Conservation (phyloP, 1,284 basidiomycete species). For the Apiotrichum mycotoxinovorans region DNA sequence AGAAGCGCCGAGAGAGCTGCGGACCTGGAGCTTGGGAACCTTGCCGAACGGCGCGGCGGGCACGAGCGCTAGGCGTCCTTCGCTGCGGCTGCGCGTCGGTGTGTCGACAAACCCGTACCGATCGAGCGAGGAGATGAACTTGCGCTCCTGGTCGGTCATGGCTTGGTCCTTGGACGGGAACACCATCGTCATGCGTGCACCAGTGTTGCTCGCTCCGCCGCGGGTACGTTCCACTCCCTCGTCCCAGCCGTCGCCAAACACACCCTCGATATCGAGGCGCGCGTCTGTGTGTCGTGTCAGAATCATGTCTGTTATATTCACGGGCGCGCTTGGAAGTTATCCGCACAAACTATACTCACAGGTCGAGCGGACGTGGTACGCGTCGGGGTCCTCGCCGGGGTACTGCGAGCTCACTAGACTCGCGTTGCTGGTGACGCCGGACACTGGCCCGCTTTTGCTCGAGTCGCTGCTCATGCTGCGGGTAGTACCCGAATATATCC, state of each 20-base stretch:
- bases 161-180: constrained; percentile 50
- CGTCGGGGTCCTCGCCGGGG: constrained; percentile 69
- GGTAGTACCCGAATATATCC: constrained; percentile 5
- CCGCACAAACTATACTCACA: constrained; percentile 45
- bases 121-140: constrained; percentile 61
- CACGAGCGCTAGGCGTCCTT: constrained; percentile 70
- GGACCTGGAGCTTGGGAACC: constrained; percentile 55
- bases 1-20: background rate
- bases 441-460: background rate
- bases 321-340: background rate
- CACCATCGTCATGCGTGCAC: constrained; percentile 53
- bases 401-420: constrained; percentile 31
- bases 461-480: background rate
- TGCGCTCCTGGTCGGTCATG: constrained; percentile 57
- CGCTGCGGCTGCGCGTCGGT: constrained; percentile 56
- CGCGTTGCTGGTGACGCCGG: background rate
- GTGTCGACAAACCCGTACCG: constrained; percentile 82
- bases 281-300: constrained; percentile 55
- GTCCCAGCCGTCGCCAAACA: constrained; percentile 85
- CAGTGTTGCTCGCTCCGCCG: constrained; percentile 57
- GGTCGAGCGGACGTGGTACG: constrained; percentile 79
- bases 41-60: constrained; percentile 62
- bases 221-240: constrained; percentile 90
- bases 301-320: background rate
- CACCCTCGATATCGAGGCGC: constrained; percentile 73